Evolutionary conservation across 495 filamentous ascomycete genomes (phyloP).

Genomic region (Penicillium verhagenii): DNA sequence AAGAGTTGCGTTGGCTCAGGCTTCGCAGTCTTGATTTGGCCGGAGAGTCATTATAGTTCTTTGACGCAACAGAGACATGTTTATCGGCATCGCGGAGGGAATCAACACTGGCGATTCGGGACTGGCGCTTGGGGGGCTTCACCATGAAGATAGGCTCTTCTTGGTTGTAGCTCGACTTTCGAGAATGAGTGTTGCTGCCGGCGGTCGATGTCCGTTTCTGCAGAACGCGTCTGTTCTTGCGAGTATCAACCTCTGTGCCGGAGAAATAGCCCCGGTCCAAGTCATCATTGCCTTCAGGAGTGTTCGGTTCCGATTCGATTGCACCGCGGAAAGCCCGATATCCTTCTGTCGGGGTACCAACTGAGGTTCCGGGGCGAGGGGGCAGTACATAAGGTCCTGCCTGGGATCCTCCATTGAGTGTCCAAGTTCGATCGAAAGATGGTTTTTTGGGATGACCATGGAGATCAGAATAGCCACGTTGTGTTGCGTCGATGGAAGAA

Average conservation of each 20-base stretch:
- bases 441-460: slow-evolving; percentile 71
- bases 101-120: slow-evolving; percentile 73
- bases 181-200: slow-evolving; percentile 51
- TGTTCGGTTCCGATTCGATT: slow-evolving; percentile 29
- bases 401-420: slow-evolving; percentile 55
- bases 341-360: slow-evolving; percentile 23
- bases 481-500: slow-evolving; percentile 72
- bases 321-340: slow-evolving; percentile 20
- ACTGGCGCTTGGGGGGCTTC: slow-evolving; percentile 66
- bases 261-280: slow-evolving; percentile 94
- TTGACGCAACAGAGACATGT: slow-evolving; percentile 39
- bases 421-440: slow-evolving; percentile 91
- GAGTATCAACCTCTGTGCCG: slow-evolving; percentile 76
- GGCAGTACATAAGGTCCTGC: slow-evolving; percentile 34
- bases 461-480: slow-evolving; percentile 16
- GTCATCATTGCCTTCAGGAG: slow-evolving; percentile 47
- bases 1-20: slow-evolving; percentile 41
- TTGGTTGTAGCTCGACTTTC: slow-evolving; percentile 69
- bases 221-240: slow-evolving; percentile 68
- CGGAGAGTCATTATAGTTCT: slow-evolving; percentile 60
- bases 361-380: slow-evolving; percentile 37
- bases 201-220: slow-evolving; percentile 68
- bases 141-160: slow-evolving; percentile 54
- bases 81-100: slow-evolving; percentile 48
- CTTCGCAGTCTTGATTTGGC: slow-evolving; percentile 46